phyloP scores from a whole-genome alignment of 805 yeast genomes.

The Groenewaldozyma salmanticensis region DNA sequence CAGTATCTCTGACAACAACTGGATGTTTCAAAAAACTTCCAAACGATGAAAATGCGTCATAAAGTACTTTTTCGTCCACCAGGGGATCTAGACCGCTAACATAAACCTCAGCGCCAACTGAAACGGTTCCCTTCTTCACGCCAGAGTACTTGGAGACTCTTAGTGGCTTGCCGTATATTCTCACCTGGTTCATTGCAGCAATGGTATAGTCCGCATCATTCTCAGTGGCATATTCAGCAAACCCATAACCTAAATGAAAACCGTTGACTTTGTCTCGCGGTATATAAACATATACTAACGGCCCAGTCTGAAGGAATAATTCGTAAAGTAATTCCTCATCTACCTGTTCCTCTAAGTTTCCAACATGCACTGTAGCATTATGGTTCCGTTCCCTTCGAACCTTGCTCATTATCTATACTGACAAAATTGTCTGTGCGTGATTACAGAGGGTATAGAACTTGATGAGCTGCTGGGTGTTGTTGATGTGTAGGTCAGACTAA shows the following conservation, averaged over 20 bases:
- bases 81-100: conserved; percentile 59
- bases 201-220: conserved; percentile 65
- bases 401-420: conserved; percentile 15
- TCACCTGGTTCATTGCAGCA: conserved; percentile 48
- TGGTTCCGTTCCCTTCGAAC: conserved; percentile 44
- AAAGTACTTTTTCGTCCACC: conserved; percentile 50
- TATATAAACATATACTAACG: conserved; percentile 56
- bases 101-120: conserved; percentile 60
- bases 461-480: conserved; percentile 1
- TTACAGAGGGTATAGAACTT: neutral
- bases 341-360: conserved; percentile 70
- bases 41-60: conserved; percentile 53
- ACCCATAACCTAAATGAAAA: conserved; percentile 80
- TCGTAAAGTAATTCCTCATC: conserved; percentile 69
- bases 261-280: conserved; percentile 70
- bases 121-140: conserved; percentile 19
- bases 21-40: conserved; percentile 52
- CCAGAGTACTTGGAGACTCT: conserved; percentile 45
- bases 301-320: conserved; percentile 76
- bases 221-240: conserved; percentile 55
- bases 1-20: conserved; percentile 38
- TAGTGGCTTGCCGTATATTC: conserved; percentile 51
- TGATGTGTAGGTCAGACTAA: too few relatives aligned
- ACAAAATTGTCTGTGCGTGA: neutral
- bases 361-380: conserved; percentile 63